These are phyloP conservation scores for Anethum foeniculum DNA, from an alignment of 140 eudicot genomes.

Conservation along the genomic window DNA sequence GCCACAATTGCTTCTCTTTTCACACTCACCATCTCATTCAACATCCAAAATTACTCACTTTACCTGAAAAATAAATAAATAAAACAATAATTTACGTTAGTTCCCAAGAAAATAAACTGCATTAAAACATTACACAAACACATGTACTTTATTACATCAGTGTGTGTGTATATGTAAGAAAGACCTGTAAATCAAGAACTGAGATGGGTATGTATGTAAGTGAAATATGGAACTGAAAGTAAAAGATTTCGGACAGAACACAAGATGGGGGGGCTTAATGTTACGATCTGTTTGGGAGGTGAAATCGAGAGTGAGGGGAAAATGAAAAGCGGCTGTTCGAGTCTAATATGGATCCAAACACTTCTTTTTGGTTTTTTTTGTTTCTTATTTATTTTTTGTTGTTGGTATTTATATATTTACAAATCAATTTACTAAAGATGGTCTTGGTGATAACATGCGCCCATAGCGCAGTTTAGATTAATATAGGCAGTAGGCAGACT, in stretches of 20 bases:
- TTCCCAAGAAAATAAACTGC: slow-evolving; percentile 19
- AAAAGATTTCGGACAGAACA: slow-evolving; percentile 18
- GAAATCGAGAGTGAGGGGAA: slow-evolving; percentile 43
- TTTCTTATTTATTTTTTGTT: background rate
- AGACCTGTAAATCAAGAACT: slow-evolving; percentile 27
- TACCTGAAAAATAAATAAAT: slow-evolving; percentile 27
- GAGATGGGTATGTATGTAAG: slow-evolving; percentile 13
- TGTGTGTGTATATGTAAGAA: background rate
- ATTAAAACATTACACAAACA: slow-evolving; percentile 24
- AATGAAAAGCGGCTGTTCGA: slow-evolving; percentile 18
- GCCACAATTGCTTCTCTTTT: slow-evolving; percentile 47
- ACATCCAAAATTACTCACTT: slow-evolving; percentile 35
- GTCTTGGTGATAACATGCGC: slow-evolving; percentile 5
- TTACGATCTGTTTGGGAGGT: slow-evolving; percentile 25
- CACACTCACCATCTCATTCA: slow-evolving; percentile 52
- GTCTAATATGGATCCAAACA: slow-evolving; percentile 31
- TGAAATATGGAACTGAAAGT: slow-evolving; percentile 19
- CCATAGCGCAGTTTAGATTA: background rate
- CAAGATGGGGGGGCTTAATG: slow-evolving; percentile 11
- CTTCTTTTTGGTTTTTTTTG: slow-evolving; percentile 6
- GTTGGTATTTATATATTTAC: background rate
- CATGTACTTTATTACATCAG: slow-evolving; percentile 9
- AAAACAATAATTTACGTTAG: slow-evolving; percentile 34
- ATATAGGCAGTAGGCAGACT: background rate
- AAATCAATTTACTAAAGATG: background rate